phyloP scores from a whole-genome alignment of 2,329 filamentous ascomycete genomes.

The Emmonsia crescens region DNA sequence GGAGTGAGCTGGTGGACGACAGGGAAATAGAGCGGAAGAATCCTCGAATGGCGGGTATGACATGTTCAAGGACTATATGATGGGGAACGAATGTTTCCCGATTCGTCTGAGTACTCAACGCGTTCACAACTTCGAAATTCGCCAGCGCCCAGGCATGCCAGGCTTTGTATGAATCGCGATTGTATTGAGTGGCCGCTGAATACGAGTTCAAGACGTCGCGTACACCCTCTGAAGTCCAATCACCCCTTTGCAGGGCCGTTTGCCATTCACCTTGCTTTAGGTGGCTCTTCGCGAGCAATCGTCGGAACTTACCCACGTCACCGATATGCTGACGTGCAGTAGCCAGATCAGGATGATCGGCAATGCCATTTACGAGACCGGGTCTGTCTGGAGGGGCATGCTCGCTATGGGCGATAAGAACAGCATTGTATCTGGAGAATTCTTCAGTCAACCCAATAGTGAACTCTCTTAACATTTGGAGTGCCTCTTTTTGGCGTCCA shows the following conservation, averaged over 20 bases:
- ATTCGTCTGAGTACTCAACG: constrained; percentile 57
- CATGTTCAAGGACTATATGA: constrained; percentile 67
- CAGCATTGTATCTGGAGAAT: constrained; percentile 37
- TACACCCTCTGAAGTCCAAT: constrained; percentile 80
- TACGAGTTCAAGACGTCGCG: constrained; percentile 87
- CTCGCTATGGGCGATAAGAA: constrained; percentile 26
- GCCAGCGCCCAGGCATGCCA: constrained; percentile 98
- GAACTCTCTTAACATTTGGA: constrained; percentile 52
- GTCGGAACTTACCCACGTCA: constrained; percentile 47
- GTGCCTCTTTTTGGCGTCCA: constrained; percentile 53
- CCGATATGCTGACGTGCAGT: constrained; percentile 31
- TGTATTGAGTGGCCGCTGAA: constrained; percentile 82
- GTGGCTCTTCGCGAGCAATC: constrained; percentile 87
- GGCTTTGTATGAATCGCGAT: constrained; percentile 94
- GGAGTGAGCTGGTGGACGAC: constrained; percentile 81
- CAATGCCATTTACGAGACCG: constrained; percentile 37
- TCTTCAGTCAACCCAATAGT: constrained; percentile 50
- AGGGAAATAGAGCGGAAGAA: constrained; percentile 97
- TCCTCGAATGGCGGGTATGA: constrained; percentile 85
- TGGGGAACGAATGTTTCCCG: constrained; percentile 50
- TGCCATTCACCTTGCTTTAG: constrained; percentile 96
- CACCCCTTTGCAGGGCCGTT: constrained; percentile 68
- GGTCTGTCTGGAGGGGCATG: constrained; percentile 35
- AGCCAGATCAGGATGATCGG: constrained; percentile 30
- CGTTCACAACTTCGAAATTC: constrained; percentile 96